These are phyloP conservation scores for Sonneratia caseolaris DNA, from an alignment of 345 rosid genomes.

Conservation along the genomic window DNA sequence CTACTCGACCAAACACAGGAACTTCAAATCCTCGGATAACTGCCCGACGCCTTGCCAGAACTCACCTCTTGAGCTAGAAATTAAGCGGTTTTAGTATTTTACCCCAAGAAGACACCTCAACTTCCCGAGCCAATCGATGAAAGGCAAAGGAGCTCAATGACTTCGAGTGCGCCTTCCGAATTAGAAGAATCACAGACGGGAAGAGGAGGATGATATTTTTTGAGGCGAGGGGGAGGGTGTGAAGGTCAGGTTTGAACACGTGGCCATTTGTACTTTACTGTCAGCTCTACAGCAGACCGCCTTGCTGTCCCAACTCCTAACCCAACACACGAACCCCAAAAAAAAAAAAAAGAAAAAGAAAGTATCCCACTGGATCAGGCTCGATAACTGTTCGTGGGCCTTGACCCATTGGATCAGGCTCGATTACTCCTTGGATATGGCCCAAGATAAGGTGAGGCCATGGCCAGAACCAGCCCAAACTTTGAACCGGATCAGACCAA, in stretches of 20 bases:
- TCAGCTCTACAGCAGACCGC: slow-evolving; percentile 9
- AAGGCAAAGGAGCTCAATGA: background rate
- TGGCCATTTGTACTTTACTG: slow-evolving; percentile 6
- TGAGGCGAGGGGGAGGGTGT: slow-evolving; percentile 15
- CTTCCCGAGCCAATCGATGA: background rate
- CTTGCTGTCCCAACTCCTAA: slow-evolving; percentile 4
- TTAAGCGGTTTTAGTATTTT: too few species aligned
- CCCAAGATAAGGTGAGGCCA: too few species aligned
- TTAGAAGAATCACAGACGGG: background rate
- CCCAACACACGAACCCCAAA: too few species aligned
- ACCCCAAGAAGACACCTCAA: too few species aligned
- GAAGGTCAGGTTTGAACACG: slow-evolving; percentile 10
- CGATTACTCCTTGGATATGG: too few species aligned
- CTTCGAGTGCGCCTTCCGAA: too few species aligned
- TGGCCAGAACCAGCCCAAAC: too few species aligned
- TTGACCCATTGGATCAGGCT: too few species aligned
- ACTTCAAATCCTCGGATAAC: background rate
- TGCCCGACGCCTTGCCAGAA: background rate
- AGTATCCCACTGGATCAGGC: too few species aligned
- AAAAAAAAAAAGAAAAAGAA: too few species aligned
- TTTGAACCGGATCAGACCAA: too few species aligned
- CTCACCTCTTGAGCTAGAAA: background rate
- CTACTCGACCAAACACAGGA: background rate
- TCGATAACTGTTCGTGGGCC: too few species aligned
- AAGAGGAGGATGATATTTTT: slow-evolving; percentile 18